Percentiles rank a stretch among this genome's conserved stretches.
These are phyloP conservation scores for Kwoniella newhampshirensis DNA, from an alignment of 768 basidiomycete species.

Conservation along the genomic window DNA sequence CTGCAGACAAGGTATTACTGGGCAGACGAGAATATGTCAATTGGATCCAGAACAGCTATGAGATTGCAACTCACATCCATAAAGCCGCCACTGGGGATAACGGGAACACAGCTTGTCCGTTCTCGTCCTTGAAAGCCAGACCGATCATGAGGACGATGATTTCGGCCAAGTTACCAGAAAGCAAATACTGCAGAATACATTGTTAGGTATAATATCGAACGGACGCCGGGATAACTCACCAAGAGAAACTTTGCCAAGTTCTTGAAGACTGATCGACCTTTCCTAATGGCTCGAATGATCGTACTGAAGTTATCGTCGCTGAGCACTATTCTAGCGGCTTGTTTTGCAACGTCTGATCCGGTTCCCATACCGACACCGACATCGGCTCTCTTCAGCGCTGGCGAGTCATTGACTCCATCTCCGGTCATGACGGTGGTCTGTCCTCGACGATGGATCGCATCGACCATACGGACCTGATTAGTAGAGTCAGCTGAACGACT, in stretches of 20 bases:
- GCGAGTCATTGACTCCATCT: constrained; percentile 64
- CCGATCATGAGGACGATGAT: constrained; percentile 62
- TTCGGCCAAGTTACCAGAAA: constrained; percentile 62
- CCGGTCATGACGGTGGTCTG: constrained; percentile 64
- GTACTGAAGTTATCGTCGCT: constrained; percentile 68
- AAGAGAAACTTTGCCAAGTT: constrained; percentile 64
- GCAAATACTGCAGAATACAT: constrained; percentile 53
- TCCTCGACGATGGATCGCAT: constrained; percentile 62
- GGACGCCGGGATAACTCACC: constrained; percentile 14
- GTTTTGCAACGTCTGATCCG: constrained; percentile 64
- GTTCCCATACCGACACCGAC: constrained; percentile 65
- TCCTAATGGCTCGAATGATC: constrained; percentile 65
- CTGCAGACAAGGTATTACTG: constrained; percentile 61
- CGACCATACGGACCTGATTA: constrained; percentile 58
- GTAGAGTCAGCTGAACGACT: constrained; percentile 55
- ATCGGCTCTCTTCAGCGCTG: constrained; percentile 63
- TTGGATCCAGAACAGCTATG: neutral
- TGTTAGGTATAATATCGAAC: neutral
- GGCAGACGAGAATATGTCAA: constrained; percentile 42
- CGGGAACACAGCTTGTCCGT: constrained; percentile 61
- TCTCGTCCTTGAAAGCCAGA: constrained; percentile 61
- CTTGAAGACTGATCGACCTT: constrained; percentile 64
- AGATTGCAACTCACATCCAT: constrained; percentile 36
- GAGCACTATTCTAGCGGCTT: constrained; percentile 66
- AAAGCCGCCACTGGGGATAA: constrained; percentile 59